Conservation (phyloP, 106 monocot genomes). For the Platanthera zijinensis region DNA sequence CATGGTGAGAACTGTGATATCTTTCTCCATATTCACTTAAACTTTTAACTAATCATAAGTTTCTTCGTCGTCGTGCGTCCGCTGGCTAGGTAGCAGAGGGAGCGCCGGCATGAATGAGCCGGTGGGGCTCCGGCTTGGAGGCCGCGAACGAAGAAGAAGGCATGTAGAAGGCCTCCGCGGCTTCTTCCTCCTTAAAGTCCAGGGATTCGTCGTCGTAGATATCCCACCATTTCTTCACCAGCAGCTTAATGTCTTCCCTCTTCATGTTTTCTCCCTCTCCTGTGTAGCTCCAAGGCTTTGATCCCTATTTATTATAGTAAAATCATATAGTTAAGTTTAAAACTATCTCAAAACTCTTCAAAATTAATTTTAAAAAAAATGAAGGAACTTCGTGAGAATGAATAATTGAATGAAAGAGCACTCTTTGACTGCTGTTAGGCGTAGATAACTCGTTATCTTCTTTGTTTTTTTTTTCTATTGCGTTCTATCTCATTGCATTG, state of each 20-base stretch:
- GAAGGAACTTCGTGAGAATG: too few species aligned
- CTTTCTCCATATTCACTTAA: too few species aligned
- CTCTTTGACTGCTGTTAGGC: too few species aligned
- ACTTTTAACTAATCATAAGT: too few species aligned
- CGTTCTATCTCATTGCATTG: too few species aligned
- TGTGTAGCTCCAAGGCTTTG: slow-evolving; percentile 83
- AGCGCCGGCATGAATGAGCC: slow-evolving; percentile 18
- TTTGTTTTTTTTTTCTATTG: too few species aligned
- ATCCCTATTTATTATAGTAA: slow-evolving; percentile 31
- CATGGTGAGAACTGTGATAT: too few species aligned
- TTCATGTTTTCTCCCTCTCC: slow-evolving; percentile 63
- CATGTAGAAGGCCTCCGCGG: slow-evolving; percentile 8
- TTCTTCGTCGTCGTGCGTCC: too few species aligned
- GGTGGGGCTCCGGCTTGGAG: slow-evolving; percentile 5
- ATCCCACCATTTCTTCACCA: slow-evolving; percentile 73
- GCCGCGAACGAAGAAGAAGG: slow-evolving; percentile 12
- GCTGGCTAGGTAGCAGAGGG: slow-evolving; percentile 23
- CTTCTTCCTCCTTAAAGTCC: slow-evolving; percentile 28
- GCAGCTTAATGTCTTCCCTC: slow-evolving; percentile 61
- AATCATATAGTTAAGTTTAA: too few species aligned
- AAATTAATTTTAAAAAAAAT: background rate
- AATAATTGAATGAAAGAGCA: too few species aligned
- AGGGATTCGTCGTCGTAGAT: slow-evolving; percentile 47
- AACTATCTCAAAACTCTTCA: background rate
- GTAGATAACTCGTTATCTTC: too few species aligned